These are phyloP conservation scores for Telopea speciosissima DNA, from an alignment of 177 flowering plant genomes.

Conservation along the genomic window DNA sequence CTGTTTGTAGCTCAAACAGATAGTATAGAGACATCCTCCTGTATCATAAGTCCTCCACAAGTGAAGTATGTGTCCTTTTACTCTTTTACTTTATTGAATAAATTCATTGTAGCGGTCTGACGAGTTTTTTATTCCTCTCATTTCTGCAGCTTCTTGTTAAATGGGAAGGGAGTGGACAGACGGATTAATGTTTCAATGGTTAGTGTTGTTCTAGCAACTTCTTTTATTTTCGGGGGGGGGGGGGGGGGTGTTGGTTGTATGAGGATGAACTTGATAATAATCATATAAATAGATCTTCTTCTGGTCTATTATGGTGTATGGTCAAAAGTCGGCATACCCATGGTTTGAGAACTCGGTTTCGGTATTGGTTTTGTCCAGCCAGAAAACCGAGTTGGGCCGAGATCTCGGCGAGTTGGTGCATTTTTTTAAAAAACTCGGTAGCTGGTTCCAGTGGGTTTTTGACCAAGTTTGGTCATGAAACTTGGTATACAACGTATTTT, in stretches of 20 bases:
- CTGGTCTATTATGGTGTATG: too few species aligned
- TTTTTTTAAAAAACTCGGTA: too few species aligned
- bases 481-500: too few species aligned
- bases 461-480: too few species aligned
- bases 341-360: too few species aligned
- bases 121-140: slow-evolving; percentile 1
- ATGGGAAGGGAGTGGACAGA: slow-evolving; percentile 68
- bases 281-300: background rate
- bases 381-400: too few species aligned
- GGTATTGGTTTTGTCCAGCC: too few species aligned
- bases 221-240: background rate
- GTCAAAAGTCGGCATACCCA: too few species aligned
- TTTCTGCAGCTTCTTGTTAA: slow-evolving; percentile 64
- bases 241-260: background rate
- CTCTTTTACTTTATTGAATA: background rate
- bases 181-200: slow-evolving; percentile 60
- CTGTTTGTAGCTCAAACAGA: slow-evolving; percentile 69
- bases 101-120: slow-evolving; percentile 5
- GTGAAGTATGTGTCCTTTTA: slow-evolving; percentile 53
- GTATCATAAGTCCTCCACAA: slow-evolving; percentile 67
- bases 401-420: too few species aligned
- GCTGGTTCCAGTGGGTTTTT: too few species aligned
- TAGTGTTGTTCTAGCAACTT: slow-evolving; percentile 20
- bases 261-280: background rate
- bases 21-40: slow-evolving; percentile 64